Evolutionary conservation across 1,284 basidiomycete genomes (phyloP).

Genomic region (Inonotus obliquus): DNA sequence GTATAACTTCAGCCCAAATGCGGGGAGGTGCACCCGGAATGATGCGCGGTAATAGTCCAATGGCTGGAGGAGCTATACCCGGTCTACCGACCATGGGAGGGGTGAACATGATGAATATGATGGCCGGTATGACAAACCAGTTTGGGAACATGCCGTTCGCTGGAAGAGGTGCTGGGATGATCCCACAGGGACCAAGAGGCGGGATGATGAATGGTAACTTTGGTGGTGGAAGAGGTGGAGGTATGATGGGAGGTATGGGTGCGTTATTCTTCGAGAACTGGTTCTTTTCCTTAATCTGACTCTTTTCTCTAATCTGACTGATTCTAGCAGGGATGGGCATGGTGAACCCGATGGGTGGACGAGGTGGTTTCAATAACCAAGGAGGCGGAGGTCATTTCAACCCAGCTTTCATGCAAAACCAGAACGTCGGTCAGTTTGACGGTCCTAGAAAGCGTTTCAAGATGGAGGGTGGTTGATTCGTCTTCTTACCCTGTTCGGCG

Average conservation of each 20-base stretch:
- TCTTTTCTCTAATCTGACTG: constrained; percentile 18
- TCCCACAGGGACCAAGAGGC: constrained; percentile 58
- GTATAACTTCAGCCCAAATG: constrained; percentile 28
- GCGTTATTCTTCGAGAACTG: constrained; percentile 45
- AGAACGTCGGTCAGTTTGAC: constrained; percentile 38
- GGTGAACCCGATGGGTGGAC: constrained; percentile 35
- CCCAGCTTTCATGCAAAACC: constrained; percentile 61
- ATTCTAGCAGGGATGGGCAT: constrained; percentile 43
- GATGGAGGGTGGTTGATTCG: constrained; percentile 29
- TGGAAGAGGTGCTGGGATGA: constrained; percentile 45
- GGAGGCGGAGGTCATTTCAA: constrained; percentile 58
- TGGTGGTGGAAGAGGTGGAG: constrained; percentile 24
- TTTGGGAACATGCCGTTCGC: constrained; percentile 36
- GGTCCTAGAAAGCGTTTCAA: constrained; percentile 53
- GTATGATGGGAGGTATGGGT: constrained; percentile 60
- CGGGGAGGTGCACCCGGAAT: constrained; percentile 39
- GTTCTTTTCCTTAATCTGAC: constrained; percentile 27
- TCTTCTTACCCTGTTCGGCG: background rate
- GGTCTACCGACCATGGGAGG: constrained; percentile 38
- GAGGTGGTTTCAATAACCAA: constrained; percentile 44
- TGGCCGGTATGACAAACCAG: constrained; percentile 27
- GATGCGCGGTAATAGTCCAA: constrained; percentile 34
- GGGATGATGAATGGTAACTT: constrained; percentile 46
- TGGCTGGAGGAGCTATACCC: constrained; percentile 29
- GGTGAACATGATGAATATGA: constrained; percentile 33